Evolutionary conservation across 352 stramenopile genomes (phyloP).

Genomic region (Nothophytophthora sp.): DNA sequence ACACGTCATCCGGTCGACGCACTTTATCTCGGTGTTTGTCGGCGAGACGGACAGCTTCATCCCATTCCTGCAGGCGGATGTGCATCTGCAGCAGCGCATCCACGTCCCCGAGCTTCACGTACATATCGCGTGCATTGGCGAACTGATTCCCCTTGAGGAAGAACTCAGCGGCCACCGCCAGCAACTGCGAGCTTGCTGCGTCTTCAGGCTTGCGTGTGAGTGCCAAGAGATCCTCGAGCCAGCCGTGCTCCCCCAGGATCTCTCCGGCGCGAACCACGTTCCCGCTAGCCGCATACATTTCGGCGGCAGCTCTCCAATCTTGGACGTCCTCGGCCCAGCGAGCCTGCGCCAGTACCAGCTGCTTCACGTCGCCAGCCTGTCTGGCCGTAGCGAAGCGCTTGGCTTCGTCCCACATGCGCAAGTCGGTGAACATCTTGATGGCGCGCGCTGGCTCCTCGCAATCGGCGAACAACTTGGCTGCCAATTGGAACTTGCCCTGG

Average conservation of each 20-base stretch:
- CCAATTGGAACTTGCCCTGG: slow-evolving; percentile 90
- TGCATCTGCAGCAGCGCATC: slow-evolving; percentile 90
- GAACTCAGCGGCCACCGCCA: slow-evolving; percentile 60
- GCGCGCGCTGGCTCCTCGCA: slow-evolving; percentile 80
- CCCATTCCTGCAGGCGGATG: slow-evolving; percentile 91
- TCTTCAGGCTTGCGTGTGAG: slow-evolving; percentile 66
- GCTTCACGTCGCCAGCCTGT: slow-evolving; percentile 83
- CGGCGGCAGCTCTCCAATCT: slow-evolving; percentile 89
- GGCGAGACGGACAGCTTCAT: slow-evolving; percentile 90
- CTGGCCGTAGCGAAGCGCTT: slow-evolving; percentile 89
- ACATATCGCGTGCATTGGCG: slow-evolving; percentile 78
- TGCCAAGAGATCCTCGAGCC: slow-evolving; percentile 87
- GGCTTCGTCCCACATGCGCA: slow-evolving; percentile 94
- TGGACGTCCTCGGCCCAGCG: slow-evolving; percentile 93
- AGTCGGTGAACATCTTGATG: slow-evolving; percentile 94
- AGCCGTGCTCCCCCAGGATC: slow-evolving; percentile 87
- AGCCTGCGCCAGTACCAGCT: slow-evolving; percentile 90
- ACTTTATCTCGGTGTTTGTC: slow-evolving; percentile 81
- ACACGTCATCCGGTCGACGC: slow-evolving; percentile 88
- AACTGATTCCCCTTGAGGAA: slow-evolving; percentile 79
- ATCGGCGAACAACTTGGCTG: slow-evolving; percentile 88
- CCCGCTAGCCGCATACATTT: slow-evolving; percentile 92
- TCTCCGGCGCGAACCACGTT: slow-evolving; percentile 79
- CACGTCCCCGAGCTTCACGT: slow-evolving; percentile 81
- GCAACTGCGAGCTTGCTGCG: slow-evolving; percentile 36